Evolutionary conservation across 2,329 filamentous ascomycete genomes (phyloP).

Genomic region (Trichoderma harzianum): DNA sequence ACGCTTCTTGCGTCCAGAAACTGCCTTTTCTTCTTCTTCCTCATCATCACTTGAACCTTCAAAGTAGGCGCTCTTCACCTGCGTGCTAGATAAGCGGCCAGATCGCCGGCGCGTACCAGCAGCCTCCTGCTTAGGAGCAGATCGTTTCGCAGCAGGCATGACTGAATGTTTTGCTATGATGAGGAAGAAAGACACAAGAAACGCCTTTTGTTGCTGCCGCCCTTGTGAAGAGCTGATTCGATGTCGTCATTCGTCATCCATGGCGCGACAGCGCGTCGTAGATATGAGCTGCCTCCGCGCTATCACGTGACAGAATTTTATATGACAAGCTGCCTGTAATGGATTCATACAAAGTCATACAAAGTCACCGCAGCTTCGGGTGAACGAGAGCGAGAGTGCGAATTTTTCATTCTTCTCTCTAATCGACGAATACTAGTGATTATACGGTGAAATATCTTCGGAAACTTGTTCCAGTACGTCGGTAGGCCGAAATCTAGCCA

Average conservation of each 20-base stretch:
- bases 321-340: not conserved
- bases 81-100: slow-evolving; percentile 42
- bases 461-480: not conserved
- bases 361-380: not conserved
- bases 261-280: slow-evolving; percentile 26
- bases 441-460: not conserved
- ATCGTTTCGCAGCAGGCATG: slow-evolving; percentile 42
- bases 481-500: not conserved
- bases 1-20: slow-evolving; percentile 21
- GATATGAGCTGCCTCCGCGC: slow-evolving; percentile 21
- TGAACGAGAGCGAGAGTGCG: not conserved
- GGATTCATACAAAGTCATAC: not conserved
- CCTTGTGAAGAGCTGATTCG: not conserved
- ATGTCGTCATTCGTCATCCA: slow-evolving; percentile 31
- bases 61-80: slow-evolving; percentile 52
- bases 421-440: not conserved
- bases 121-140: slow-evolving; percentile 28
- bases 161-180: not conserved
- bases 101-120: slow-evolving; percentile 44
- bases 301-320: slow-evolving; percentile 25
- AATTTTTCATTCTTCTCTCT: not conserved
- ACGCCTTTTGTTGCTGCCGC: not conserved
- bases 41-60: slow-evolving; percentile 35
- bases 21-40: not conserved
- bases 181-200: not conserved